Base-by-base conservation (phyloP, 139 green algal genomes). In the Chlorella sp. region DNA sequence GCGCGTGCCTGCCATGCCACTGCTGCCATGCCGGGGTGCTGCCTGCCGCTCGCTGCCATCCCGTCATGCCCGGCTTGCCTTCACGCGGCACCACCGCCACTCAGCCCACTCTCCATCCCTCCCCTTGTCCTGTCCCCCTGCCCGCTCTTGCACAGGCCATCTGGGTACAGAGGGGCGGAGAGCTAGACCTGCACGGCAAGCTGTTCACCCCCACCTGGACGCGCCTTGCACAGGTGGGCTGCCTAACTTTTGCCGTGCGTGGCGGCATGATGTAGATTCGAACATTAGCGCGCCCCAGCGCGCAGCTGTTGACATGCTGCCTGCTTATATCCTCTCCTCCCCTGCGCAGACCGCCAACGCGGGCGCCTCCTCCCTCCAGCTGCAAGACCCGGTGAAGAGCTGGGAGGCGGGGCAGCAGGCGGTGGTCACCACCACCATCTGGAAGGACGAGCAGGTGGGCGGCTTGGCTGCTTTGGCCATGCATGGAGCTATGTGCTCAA, bases 161-260 rank as follows among this genome's bases (percentile, higher is more conserved):
- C n/a, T 39, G 55, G 64, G 82, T 90, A 51, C 56, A 30, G 18
- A n/a, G 39, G 34, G 67, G 67, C 4, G 86, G 82, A 25, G 34
- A 38, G 26, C 78, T 93, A 28, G 89, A 94, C 68, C 80, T 93
- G 60, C 91, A 94, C 55, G 91, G 91, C 25, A 72, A 74, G 21
- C 26, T 68, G 26, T 93, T 80, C 85, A 71, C 39, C 21, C 91
- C 91, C 67, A 94, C 91, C 18, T 94, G 91, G 91, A 93, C 91
- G 0, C 86, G 91, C 26, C 86, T 94, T 44, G 60, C 82, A 0
- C 44, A 78, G 74, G 74, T 92, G 44, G 0, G 23, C 13, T n/a
- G 36, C 3, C n/a, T 51, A 11, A 12, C 67, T 17, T 26, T 26
- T 28, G 32, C 21, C 65, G 44, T 11, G 15, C n/a, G 65, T 11